Percentiles rank a stretch among this genome's conserved stretches.
phyloP scores from a whole-genome alignment of 371 early-diverging fungal genomes.

The Rhizopus microsporus region DNA sequence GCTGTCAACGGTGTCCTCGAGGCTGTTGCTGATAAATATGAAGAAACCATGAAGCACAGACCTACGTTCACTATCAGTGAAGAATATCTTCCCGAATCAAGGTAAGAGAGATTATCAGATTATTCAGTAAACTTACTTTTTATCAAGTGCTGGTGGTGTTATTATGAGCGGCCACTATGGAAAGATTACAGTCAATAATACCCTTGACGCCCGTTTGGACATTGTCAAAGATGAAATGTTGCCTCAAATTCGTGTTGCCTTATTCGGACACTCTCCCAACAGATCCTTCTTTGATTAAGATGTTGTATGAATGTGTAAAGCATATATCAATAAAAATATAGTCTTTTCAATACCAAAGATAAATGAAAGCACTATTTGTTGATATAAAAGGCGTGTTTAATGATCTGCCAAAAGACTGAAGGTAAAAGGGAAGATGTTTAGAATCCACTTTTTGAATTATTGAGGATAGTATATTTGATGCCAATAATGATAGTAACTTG shows the following conservation, averaged over 20 bases:
- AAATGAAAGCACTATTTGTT: neutral
- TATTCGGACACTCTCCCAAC: constrained; percentile 89
- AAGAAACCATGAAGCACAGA: constrained; percentile 53
- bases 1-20: constrained; percentile 62
- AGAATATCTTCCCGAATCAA: constrained; percentile 52
- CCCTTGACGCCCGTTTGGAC: constrained; percentile 87
- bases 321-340: neutral
- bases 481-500: too few species aligned
- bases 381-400: too few species aligned
- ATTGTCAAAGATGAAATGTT: constrained; percentile 83
- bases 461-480: too few species aligned
- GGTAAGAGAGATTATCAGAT: constrained; percentile 17
- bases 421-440: neutral
- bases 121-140: neutral
- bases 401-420: neutral
- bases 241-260: constrained; percentile 84
- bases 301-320: neutral
- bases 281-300: constrained; percentile 90
- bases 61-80: constrained; percentile 60
- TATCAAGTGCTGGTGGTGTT: constrained; percentile 86
- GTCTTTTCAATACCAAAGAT: neutral
- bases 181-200: constrained; percentile 84
- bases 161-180: constrained; percentile 72
- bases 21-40: constrained; percentile 60
- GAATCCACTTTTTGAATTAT: too few species aligned